Evolutionary conservation across 2,329 filamentous ascomycete genomes (phyloP), one percentile per base, ranked within the genome.

Genomic region (Tolypocladium ovalisporum): DNA sequence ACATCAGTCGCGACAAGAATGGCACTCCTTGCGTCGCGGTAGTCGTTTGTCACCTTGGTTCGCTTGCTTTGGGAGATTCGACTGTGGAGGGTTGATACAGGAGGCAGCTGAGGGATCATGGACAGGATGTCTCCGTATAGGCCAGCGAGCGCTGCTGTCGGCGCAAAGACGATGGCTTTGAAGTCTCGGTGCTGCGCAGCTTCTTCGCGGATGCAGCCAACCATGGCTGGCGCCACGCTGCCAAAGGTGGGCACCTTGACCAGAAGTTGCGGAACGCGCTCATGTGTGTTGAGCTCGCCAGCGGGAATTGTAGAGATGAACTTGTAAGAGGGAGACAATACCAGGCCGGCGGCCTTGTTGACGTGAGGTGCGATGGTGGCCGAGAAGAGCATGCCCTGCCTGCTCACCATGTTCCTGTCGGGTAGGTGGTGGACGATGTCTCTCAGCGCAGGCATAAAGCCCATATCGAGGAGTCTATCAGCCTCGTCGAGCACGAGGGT

Each of bases 141-240:
- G 44, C 76, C 78, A 5, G 78, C 79, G 1, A 76, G 73, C 2
- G 73, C 75, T 3, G 81, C 80, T 0, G 81, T 83, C 56, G 86
- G 86, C 62, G 87, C 87, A 72, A 93, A 96, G 39, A 93, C 75
- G 63, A 96, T 91, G 35, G 88, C 88, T 73, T 96, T 96, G 81
- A 96, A 92, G 1, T 79, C 77, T 7, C 73, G 70, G 13, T 68
- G 64, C 54, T 68, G 67, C 4, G 68, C 64, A 12, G 70, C 67
- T 61, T 82, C 79, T 57, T 75, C 68, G 3, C 74, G 71, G 22
- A 86, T 73, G 58, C 83, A 79, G 39, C 81, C 80, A 56, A 86
- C 77, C 63, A 87, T 78, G 54, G 69, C 82, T 64, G 75, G 78
- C 57, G 73, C 79, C 68, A 93, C 77, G 62, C 90, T 85, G 49